phyloP scores from a whole-genome alignment of 345 rosid genomes.

The Eucalyptus regnans region DNA sequence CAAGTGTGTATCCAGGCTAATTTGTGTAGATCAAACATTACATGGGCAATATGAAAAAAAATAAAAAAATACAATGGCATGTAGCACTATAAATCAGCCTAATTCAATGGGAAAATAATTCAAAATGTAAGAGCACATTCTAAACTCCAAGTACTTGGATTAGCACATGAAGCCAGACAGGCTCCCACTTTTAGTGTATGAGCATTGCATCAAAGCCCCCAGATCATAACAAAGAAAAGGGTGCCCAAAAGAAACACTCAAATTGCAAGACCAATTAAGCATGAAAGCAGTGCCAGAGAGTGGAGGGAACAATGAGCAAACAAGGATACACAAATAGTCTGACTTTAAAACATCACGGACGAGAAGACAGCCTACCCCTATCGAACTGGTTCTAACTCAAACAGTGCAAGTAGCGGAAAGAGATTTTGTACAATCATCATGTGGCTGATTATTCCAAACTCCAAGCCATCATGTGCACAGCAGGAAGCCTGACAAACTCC shows the following conservation, averaged over 20 bases:
- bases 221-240: background rate
- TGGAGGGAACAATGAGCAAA: background rate
- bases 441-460: slow-evolving; percentile 33
- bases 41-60: background rate
- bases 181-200: background rate
- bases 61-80: background rate
- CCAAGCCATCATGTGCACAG: slow-evolving; percentile 7
- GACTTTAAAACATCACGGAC: background rate
- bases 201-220: background rate
- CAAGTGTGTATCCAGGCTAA: background rate
- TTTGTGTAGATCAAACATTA: background rate
- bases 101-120: background rate
- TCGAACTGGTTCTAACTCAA: background rate
- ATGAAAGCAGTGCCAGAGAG: background rate
- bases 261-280: background rate
- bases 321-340: background rate
- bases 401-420: background rate
- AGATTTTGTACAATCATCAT: background rate
- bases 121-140: background rate
- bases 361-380: background rate
- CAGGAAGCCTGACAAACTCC: slow-evolving; percentile 34
- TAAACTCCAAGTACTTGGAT: background rate
- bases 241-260: background rate
- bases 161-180: background rate
- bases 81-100: background rate